Evolutionary conservation across 352 stramenopile species (phyloP).

Genomic region (Phytophthora brassicae): DNA sequence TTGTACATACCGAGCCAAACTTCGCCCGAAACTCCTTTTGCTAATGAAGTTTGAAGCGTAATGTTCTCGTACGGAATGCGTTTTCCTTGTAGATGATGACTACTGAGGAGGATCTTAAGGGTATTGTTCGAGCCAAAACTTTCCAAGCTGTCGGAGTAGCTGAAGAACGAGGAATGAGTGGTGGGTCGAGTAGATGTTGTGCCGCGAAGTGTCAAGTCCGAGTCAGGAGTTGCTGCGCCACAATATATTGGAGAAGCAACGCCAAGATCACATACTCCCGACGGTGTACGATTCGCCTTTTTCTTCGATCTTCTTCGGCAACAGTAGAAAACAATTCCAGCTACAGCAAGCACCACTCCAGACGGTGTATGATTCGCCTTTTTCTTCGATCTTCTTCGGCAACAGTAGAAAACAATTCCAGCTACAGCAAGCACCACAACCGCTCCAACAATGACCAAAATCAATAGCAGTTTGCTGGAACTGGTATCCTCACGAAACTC

Average conservation of each 20-base stretch:
- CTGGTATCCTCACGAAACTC: constrained; percentile 9
- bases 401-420: constrained; percentile 8
- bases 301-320: background rate
- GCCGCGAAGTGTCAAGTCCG: background rate
- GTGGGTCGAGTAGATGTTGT: constrained; percentile 4
- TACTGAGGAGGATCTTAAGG: constrained; percentile 22
- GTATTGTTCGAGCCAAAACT: constrained; percentile 21
- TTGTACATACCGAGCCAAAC: constrained; percentile 51
- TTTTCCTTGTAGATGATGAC: constrained; percentile 18
- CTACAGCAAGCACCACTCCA: background rate
- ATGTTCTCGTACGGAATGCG: constrained; percentile 29
- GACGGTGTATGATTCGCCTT: background rate
- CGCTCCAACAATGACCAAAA: constrained; percentile 13
- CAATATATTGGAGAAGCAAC: background rate
- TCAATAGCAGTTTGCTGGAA: constrained; percentile 7
- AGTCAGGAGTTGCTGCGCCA: constrained; percentile 5
- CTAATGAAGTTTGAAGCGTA: constrained; percentile 9
- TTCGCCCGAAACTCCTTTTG: constrained; percentile 41
- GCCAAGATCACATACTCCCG: background rate
- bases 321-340: constrained; percentile 6
- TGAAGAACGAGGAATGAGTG: constrained; percentile 7
- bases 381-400: background rate
- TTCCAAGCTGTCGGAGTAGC: constrained; percentile 6
- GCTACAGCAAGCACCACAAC: background rate
- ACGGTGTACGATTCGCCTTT: background rate